Percentiles rank a stretch among this genome's conserved stretches.
Conservation (phyloP, 805 yeast species). For the Lipomyces anomalus region DNA sequence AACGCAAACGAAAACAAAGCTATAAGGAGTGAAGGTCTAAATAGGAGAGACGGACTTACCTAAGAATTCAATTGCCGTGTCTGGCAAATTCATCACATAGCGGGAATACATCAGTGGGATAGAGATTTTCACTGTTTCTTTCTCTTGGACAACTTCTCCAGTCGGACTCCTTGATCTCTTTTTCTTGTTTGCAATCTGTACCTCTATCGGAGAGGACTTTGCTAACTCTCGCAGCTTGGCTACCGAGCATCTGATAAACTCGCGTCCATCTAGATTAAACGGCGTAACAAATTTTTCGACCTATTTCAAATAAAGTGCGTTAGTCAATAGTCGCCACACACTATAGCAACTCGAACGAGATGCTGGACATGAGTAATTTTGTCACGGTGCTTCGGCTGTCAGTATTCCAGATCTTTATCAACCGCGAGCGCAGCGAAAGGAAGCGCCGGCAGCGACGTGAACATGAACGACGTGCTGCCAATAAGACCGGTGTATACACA, state of each 20-base stretch:
- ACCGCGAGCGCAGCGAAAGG: constrained; percentile 21
- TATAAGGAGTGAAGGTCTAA: no score
- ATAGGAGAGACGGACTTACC: no score
- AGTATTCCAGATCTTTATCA: constrained; percentile 19
- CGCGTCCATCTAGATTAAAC: constrained; percentile 74
- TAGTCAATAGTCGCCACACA: background rate
- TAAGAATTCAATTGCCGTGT: constrained; percentile 72
- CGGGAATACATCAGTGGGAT: constrained; percentile 52
- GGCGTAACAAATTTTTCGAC: constrained; percentile 47
- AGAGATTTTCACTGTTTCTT: constrained; percentile 28
- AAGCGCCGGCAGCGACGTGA: constrained; percentile 13
- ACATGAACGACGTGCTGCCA: background rate
- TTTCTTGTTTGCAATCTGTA: background rate
- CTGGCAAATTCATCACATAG: constrained; percentile 95
- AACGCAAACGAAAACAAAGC: no score
- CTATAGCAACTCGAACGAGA: background rate
- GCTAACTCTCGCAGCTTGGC: constrained; percentile 44
- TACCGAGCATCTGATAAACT: constrained; percentile 63
- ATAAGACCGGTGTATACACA: no score
- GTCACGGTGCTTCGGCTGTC: constrained; percentile 19
- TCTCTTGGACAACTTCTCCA: background rate
- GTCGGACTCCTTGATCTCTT: background rate
- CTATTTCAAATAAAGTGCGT: constrained; percentile 4
- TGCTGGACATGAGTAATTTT: constrained; percentile 16
- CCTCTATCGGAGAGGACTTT: background rate